A percentile compares a stretch with the other conserved stretches of the same genome.
phyloP scores from a whole-genome alignment of 768 basidiomycete genomes.

The Hypsizygus marmoreus region DNA sequence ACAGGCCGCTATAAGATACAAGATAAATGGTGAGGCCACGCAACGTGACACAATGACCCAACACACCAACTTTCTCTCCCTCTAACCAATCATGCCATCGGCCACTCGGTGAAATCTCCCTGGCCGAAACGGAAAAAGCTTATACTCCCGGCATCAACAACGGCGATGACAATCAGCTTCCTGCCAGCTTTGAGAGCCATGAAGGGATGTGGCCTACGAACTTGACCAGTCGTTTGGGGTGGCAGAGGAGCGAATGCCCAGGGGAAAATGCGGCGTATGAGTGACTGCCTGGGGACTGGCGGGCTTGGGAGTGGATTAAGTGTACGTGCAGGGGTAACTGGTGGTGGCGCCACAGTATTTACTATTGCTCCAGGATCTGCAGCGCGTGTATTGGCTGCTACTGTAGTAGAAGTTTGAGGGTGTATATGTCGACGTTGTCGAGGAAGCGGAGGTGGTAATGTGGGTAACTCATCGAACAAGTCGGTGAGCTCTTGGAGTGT shows the following conservation, averaged over 20 bases:
- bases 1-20: too few species aligned
- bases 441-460: constrained; percentile 63
- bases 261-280: constrained; percentile 28
- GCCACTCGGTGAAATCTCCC: constrained; percentile 84
- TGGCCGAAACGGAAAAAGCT: constrained; percentile 89
- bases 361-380: constrained; percentile 6
- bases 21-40: too few species aligned
- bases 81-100: constrained; percentile 62
- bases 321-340: background rate
- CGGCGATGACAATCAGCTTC: constrained; percentile 82
- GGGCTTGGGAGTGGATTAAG: background rate
- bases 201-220: constrained; percentile 69
- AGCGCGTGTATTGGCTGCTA: constrained; percentile 1
- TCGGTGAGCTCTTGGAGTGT: constrained; percentile 73
- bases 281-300: constrained; percentile 17
- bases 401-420: constrained; percentile 14
- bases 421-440: constrained; percentile 35
- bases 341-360: background rate
- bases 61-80: too few species aligned
- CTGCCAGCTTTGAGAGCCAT: constrained; percentile 81
- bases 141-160: constrained; percentile 83
- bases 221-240: constrained; percentile 14
- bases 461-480: constrained; percentile 72
- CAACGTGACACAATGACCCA: too few species aligned
- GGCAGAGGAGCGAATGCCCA: constrained; percentile 21